A percentile compares a stretch with the other conserved stretches of the same genome.
These are phyloP conservation scores for Penicillium corylophilum DNA, from an alignment of 2,329 filamentous ascomycete species.

Conservation along the genomic window DNA sequence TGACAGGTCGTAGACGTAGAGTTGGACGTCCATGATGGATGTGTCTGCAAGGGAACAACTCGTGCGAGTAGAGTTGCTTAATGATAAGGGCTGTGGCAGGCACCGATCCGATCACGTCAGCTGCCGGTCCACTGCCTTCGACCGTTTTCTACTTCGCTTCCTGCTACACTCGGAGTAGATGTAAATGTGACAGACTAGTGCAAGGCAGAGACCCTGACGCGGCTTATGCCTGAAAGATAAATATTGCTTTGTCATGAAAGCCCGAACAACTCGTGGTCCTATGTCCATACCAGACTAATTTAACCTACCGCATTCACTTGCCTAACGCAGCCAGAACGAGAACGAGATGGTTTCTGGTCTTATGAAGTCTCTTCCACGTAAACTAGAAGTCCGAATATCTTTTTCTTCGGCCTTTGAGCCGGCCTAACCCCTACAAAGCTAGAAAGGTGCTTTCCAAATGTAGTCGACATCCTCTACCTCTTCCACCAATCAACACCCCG, in stretches of 20 bases:
- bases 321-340: conserved; percentile 51
- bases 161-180: background rate
- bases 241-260: too few relatives aligned
- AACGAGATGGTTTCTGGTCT: conserved; percentile 45
- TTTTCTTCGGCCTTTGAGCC: conserved; percentile 67
- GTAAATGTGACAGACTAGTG: background rate
- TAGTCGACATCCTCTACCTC: conserved; percentile 21
- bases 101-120: conserved; percentile 31
- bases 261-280: too few relatives aligned
- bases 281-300: too few relatives aligned
- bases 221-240: background rate
- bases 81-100: conserved; percentile 9
- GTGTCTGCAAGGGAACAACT: background rate
- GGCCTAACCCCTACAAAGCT: conserved; percentile 55
- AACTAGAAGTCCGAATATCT: too few relatives aligned
- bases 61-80: background rate
- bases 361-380: background rate
- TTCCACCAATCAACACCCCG: background rate
- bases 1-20: conserved; percentile 78
- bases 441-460: conserved; percentile 3
- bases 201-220: background rate
- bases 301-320: too few relatives aligned
- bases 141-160: conserved; percentile 16
- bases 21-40: conserved; percentile 66
- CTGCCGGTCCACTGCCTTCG: conserved; percentile 19